These are phyloP conservation scores for Fusarium sulawesiense DNA, from an alignment of 2,329 filamentous ascomycete genomes.

Conservation along the genomic window DNA sequence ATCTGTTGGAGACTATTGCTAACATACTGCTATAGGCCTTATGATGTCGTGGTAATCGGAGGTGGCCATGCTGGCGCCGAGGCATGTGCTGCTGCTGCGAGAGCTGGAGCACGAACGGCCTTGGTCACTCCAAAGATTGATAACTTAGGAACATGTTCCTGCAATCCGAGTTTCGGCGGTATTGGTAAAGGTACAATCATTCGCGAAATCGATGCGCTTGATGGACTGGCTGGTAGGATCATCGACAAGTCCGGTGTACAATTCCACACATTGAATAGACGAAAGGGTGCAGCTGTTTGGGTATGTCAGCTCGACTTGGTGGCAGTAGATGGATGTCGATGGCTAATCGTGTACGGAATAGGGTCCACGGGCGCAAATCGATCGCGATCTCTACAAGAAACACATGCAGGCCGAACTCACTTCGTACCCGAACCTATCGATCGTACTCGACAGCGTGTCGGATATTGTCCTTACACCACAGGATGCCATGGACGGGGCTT, in stretches of 20 bases:
- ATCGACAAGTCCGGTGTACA: conserved; percentile 96
- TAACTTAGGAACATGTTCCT: conserved; percentile 94
- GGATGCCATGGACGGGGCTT: conserved; percentile 53
- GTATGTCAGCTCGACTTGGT: conserved; percentile 48
- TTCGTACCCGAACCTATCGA: conserved; percentile 79
- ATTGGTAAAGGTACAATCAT: conserved; percentile 98
- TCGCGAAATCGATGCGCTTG: conserved; percentile 92
- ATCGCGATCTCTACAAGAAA: conserved; percentile 86
- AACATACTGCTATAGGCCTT: conserved; percentile 63
- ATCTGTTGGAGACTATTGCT: conserved; percentile 6
- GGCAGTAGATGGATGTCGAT: neutral
- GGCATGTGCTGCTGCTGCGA: conserved; percentile 89
- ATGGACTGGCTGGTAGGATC: conserved; percentile 87
- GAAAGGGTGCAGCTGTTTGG: conserved; percentile 96
- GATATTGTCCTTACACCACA: conserved; percentile 79
- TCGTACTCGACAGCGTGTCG: conserved; percentile 88
- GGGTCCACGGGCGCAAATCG: conserved; percentile 95
- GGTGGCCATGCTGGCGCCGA: conserved; percentile 96
- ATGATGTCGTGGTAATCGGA: conserved; percentile 95
- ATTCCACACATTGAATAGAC: conserved; percentile 87
- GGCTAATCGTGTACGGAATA: conserved; percentile 40
- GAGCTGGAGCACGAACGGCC: conserved; percentile 87
- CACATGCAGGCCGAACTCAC: conserved; percentile 91
- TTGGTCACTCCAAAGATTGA: conserved; percentile 88
- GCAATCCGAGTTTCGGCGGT: conserved; percentile 97